Percentiles rank a stretch among this genome's conserved stretches.
phyloP scores from a whole-genome alignment of 257 asterid genomes.

The Nicotiana sylvestris region DNA sequence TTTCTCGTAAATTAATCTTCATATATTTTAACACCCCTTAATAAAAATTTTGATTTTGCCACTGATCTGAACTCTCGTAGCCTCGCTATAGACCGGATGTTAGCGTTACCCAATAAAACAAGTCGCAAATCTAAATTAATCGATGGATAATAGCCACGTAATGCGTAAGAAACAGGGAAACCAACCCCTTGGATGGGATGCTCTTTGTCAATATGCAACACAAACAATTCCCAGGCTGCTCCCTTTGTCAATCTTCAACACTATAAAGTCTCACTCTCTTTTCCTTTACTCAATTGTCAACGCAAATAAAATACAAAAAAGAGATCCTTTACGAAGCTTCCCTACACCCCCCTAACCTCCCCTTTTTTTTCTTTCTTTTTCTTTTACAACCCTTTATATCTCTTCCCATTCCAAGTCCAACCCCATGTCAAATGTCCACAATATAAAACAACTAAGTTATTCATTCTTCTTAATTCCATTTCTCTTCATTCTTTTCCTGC shows the following conservation, averaged over 20 bases:
- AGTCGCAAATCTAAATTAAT: too few relatives aligned
- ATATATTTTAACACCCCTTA: too few relatives aligned
- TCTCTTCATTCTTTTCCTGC: too few relatives aligned
- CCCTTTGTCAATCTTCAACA: slow-evolving; percentile 10
- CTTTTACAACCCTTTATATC: slow-evolving; percentile 11
- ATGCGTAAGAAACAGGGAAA: too few relatives aligned
- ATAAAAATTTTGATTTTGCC: too few relatives aligned
- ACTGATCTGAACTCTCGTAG: too few relatives aligned
- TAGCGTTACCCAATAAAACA: too few relatives aligned
- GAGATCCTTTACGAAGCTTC: slow-evolving; percentile 23
- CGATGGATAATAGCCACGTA: too few relatives aligned
- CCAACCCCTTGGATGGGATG: background rate
- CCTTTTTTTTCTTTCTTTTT: background rate
- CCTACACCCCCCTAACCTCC: background rate
- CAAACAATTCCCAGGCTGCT: slow-evolving; percentile 15
- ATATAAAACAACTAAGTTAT: background rate
- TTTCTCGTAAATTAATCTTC: too few relatives aligned
- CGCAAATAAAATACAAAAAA: slow-evolving; percentile 31
- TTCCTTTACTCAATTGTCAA: slow-evolving; percentile 41
- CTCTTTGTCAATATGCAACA: background rate
- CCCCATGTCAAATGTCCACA: slow-evolving; percentile 13
- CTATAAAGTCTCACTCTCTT: background rate
- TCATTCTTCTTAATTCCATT: background rate
- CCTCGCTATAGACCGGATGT: too few relatives aligned
- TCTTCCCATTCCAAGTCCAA: slow-evolving; percentile 7